These are phyloP conservation scores for Phaffomyces antillensis DNA, from an alignment of 805 yeast species.

Conservation along the genomic window DNA sequence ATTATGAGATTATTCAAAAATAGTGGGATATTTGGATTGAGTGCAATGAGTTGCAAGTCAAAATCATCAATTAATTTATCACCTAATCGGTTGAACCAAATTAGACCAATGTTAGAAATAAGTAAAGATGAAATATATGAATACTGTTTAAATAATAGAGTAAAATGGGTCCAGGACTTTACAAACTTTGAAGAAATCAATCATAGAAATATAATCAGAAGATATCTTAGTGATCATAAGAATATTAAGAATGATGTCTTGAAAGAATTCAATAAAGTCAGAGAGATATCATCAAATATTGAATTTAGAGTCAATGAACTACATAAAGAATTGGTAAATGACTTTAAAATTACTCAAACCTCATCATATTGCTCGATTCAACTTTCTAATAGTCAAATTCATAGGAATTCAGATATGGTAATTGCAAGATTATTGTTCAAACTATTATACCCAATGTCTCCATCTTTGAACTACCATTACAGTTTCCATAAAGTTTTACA, in stretches of 20 bases:
- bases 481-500: conserved; percentile 15
- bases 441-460: conserved; percentile 23
- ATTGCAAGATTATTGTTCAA: conserved; percentile 22
- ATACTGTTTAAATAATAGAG: conserved; percentile 33
- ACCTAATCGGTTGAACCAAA: conserved; percentile 20
- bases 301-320: conserved; percentile 9
- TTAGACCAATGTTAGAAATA: conserved; percentile 48
- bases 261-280: conserved; percentile 14
- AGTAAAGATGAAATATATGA: conserved; percentile 38
- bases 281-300: conserved; percentile 15
- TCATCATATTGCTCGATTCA: conserved; percentile 9
- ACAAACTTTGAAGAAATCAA: conserved; percentile 52
- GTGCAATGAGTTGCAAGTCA: conserved; percentile 37
- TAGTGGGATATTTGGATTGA: conserved; percentile 49
- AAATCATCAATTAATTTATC: conserved; percentile 13
- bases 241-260: conserved; percentile 9
- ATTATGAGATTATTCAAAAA: conserved; percentile 42
- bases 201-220: conserved; percentile 48
- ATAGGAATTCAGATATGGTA: conserved; percentile 13
- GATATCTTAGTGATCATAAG: conserved; percentile 15
- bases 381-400: conserved; percentile 14
- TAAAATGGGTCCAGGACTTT: conserved; percentile 65
- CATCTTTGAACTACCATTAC: conserved; percentile 19
- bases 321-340: conserved; percentile 1
- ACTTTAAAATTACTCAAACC: not conserved